Evolutionary conservation across 768 basidiomycete species (phyloP).

Genomic region (Pleurotus tuoliensis): DNA sequence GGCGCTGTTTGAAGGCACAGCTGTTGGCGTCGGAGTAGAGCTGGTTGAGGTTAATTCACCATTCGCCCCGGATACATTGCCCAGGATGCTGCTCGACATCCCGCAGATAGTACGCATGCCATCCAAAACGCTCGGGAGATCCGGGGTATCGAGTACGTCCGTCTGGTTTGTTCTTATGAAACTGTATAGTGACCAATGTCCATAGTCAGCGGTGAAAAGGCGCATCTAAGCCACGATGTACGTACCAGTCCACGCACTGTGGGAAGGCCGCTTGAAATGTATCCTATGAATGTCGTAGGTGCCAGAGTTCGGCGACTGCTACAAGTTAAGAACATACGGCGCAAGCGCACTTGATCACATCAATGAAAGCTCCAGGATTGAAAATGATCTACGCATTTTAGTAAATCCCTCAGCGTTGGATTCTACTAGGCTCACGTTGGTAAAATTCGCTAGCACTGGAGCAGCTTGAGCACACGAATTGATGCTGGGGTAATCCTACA

Average conservation of each 20-base stretch:
- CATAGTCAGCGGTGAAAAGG: neutral
- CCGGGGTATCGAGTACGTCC: slow-evolving; percentile 39
- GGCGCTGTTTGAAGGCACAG: slow-evolving; percentile 9
- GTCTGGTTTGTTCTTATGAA: slow-evolving; percentile 59
- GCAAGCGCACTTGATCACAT: slow-evolving; percentile 63
- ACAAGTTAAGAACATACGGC: slow-evolving; percentile 26
- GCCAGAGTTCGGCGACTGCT: slow-evolving; percentile 27
- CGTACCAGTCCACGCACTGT: slow-evolving; percentile 67
- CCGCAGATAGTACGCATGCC: slow-evolving; percentile 53
- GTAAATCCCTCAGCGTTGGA: neutral
- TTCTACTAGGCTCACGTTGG: slow-evolving; percentile 33
- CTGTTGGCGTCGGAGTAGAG: slow-evolving; percentile 18
- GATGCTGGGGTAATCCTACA: slow-evolving; percentile 47
- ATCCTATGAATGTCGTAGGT: slow-evolving; percentile 13
- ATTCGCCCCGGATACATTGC: slow-evolving; percentile 42
- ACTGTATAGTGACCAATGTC: slow-evolving; percentile 21
- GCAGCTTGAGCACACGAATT: slow-evolving; percentile 55
- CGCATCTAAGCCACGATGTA: neutral
- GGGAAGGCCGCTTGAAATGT: slow-evolving; percentile 46
- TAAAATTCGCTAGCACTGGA: slow-evolving; percentile 54
- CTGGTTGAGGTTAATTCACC: slow-evolving; percentile 32
- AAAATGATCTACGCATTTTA: slow-evolving; percentile 46
- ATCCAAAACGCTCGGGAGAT: slow-evolving; percentile 44
- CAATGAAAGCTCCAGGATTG: slow-evolving; percentile 60
- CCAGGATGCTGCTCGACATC: slow-evolving; percentile 47